A percentile compares a stretch with the other conserved stretches of the same genome.
These are phyloP conservation scores for Mortierella claussenii DNA, from an alignment of 192 early-diverging fungal genomes.

Conservation along the genomic window DNA sequence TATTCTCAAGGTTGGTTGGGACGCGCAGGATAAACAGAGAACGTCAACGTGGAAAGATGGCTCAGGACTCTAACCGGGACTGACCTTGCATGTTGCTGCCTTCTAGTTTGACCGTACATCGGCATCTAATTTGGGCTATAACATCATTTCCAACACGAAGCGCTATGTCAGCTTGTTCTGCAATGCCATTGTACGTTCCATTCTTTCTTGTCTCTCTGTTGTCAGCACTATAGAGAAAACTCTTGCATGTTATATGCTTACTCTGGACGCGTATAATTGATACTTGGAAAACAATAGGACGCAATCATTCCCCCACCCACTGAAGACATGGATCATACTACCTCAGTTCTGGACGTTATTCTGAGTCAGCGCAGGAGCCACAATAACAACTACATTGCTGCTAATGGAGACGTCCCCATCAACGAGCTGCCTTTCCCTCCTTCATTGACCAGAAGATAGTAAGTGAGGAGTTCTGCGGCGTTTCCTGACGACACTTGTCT, in stretches of 20 bases:
- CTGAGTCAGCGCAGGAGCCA: constrained; percentile 84
- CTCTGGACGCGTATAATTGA: no score
- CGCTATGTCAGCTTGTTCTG: constrained; percentile 86
- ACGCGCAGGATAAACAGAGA: not conserved
- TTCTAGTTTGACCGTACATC: constrained; percentile 40
- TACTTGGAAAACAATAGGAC: constrained; percentile 18
- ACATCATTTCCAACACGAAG: constrained; percentile 88
- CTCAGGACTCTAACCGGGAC: not conserved
- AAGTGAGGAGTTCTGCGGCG: constrained; percentile 35
- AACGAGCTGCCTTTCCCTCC: constrained; percentile 73
- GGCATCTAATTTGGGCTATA: constrained; percentile 59
- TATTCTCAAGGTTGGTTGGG: constrained; percentile 57
- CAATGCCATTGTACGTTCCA: constrained; percentile 69
- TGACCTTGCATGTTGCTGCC: not conserved
- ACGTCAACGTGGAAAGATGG: not conserved
- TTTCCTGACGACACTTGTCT: no score
- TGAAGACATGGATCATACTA: constrained; percentile 68
- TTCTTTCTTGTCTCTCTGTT: not conserved
- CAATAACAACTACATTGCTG: constrained; percentile 57
- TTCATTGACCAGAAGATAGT: constrained; percentile 88
- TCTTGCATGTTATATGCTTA: no score
- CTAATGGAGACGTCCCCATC: constrained; percentile 50
- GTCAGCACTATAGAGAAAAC: not conserved
- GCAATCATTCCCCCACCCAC: constrained; percentile 61
- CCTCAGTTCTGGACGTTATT: constrained; percentile 90